These are phyloP conservation scores for Entomortierella beljakovae DNA, from an alignment of 192 early-diverging fungal species.

Conservation along the genomic window DNA sequence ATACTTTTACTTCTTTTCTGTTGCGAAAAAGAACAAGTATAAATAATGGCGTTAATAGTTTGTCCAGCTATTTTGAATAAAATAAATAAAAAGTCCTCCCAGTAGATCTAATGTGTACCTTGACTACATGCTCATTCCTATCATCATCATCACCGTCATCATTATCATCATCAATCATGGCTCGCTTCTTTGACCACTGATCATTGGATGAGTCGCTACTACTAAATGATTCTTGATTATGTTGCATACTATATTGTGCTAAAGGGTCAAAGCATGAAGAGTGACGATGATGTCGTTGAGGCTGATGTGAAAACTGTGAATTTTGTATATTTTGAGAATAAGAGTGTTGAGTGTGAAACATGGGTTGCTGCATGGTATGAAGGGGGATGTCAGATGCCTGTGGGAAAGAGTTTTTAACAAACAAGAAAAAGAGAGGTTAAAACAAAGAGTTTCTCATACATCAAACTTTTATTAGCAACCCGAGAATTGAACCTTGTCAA, in stretches of 20 bases:
- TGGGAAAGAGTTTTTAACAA: too few species aligned
- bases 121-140: neutral
- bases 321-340: neutral
- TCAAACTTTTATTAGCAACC: too few species aligned
- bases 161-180: neutral
- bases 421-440: too few species aligned
- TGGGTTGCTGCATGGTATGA: slow-evolving; percentile 3
- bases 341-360: neutral
- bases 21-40: neutral
- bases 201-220: neutral
- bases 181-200: slow-evolving; percentile 23
- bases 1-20: slow-evolving; percentile 17
- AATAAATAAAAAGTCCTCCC: neutral
- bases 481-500: too few species aligned
- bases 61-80: neutral
- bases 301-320: too few species aligned
- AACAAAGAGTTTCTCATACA: too few species aligned
- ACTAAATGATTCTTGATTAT: neutral
- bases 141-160: too few species aligned
- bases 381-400: neutral
- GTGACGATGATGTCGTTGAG: neutral
- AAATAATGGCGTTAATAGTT: neutral
- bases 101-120: neutral
- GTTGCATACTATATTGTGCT: neutral
- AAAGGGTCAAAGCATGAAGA: neutral